Base-by-base conservation (phyloP, 345 rosid species). In the Rhizophora apiculata region DNA sequence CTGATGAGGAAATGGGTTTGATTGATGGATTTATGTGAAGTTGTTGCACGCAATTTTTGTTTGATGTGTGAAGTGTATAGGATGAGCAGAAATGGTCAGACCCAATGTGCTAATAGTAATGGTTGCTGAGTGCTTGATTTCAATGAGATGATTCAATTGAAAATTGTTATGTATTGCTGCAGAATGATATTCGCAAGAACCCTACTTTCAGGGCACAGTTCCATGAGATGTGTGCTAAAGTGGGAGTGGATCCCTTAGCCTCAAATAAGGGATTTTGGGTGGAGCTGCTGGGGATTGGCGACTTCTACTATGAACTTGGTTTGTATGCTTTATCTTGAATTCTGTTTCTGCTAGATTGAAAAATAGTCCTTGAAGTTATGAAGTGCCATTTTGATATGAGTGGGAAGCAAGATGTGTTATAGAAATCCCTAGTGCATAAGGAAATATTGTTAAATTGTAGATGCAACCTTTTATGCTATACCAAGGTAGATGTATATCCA, bases 211-310 rank as follows among this genome's bases (percentile, higher is more conserved):
- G 93, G 73, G 81, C 95, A 1, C 98, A 92, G 55, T 92, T 92
- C 64, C 93, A 88, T 54, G 91, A 88, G 65, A 88, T 88, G 90
- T 92, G 96, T 71, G 96, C 98, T 69, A 91, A 91, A 75, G 89
- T 91, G 18, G 98, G 97, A 65, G 98, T 94, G 68, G 98, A 94
- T 87, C 96, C 97, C 1, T 77, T 91, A 67, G 98, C 97, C 67
- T 94, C 97, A 0, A 89, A 89, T 78, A 94, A 91, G 78, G 97
- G 97, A 49, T 89, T 91, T 71, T 93, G 97, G 97, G 97, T 95
- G 34, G 98, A 94, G 87, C 89, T 89, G 43, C 81, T 91, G n/a
- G 97, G 97, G 52, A 93, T 94, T 49, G 96, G 98, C 74, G 97
- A 94, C 85, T 91, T 94, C 87, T 91, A 91, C 70, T 93, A 93